Evolutionary conservation across 768 basidiomycete genomes (phyloP).

Genomic region (Lactarius tabidus): DNA sequence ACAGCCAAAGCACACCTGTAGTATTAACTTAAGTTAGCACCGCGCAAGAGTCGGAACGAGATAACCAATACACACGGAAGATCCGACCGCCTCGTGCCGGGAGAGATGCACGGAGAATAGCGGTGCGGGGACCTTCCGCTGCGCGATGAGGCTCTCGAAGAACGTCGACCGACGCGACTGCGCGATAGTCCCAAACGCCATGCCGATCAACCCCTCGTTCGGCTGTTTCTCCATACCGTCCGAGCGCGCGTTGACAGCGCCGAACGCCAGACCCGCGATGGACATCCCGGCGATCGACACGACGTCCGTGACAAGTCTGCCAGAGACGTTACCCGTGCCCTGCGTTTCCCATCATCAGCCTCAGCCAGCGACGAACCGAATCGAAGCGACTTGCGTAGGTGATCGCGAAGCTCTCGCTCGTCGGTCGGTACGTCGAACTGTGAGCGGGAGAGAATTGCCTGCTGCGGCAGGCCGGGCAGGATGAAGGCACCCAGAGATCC

Average conservation of each 20-base stretch:
- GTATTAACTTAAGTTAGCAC: too few species aligned
- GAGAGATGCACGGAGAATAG: constrained; percentile 59
- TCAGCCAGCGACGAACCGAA: too few species aligned
- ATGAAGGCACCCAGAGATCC: constrained; percentile 56
- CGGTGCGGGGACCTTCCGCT: constrained; percentile 39
- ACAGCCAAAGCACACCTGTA: constrained; percentile 43
- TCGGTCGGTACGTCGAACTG: constrained; percentile 43
- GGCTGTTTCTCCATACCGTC: constrained; percentile 48
- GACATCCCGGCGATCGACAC: constrained; percentile 46
- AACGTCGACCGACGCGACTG: constrained; percentile 46
- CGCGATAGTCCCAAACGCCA: constrained; percentile 59
- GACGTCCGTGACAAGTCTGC: constrained; percentile 47
- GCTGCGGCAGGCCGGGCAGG: constrained; percentile 39
- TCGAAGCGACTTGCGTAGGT: constrained; percentile 40
- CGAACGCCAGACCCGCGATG: constrained; percentile 51
- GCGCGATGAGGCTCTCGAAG: constrained; percentile 56
- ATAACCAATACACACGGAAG: constrained; percentile 41
- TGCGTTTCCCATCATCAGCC: constrained; percentile 10
- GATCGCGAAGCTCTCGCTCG: constrained; percentile 35
- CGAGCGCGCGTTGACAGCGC: constrained; percentile 45
- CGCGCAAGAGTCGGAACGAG: too few species aligned
- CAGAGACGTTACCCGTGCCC: constrained; percentile 54
- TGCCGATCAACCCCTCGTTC: constrained; percentile 54
- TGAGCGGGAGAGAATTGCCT: constrained; percentile 36
- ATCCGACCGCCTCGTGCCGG: constrained; percentile 39